These are phyloP conservation scores for Stevia rebaudiana DNA, from an alignment of 140 eudicot species.

Conservation along the genomic window DNA sequence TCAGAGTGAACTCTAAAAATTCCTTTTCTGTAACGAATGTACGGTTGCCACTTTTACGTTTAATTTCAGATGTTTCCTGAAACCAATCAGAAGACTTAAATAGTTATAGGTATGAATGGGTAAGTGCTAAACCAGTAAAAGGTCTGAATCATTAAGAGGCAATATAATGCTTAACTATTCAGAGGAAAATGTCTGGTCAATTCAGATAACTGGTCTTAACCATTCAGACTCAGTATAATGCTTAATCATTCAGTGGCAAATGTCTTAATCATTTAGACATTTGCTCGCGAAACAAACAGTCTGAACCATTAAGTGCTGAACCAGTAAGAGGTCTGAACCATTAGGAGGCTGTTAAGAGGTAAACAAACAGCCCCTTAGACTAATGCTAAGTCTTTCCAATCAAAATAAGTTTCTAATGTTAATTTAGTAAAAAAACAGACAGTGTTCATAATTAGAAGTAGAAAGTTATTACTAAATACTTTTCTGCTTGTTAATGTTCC, in stretches of 20 bases:
- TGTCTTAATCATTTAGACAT: too few species aligned
- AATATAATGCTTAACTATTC: too few species aligned
- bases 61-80: slow-evolving; percentile 69
- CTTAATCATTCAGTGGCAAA: too few species aligned
- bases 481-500: slow-evolving; percentile 50
- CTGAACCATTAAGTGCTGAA: too few species aligned
- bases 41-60: slow-evolving; percentile 72
- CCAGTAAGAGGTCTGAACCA: too few species aligned
- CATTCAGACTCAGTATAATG: too few species aligned
- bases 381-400: slow-evolving; percentile 9
- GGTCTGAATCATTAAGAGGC: too few species aligned
- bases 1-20: slow-evolving; percentile 82
- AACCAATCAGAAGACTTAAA: neutral
- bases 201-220: too few species aligned
- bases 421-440: neutral
- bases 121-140: too few species aligned
- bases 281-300: too few species aligned
- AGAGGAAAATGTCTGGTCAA: too few species aligned
- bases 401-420: slow-evolving; percentile 2
- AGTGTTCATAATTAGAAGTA: slow-evolving; percentile 16
- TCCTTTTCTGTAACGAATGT: slow-evolving; percentile 78
- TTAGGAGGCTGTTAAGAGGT: too few species aligned
- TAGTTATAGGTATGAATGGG: neutral
- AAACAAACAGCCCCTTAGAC: neutral
- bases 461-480: slow-evolving; percentile 40